Evolutionary conservation across 1,284 basidiomycete genomes (phyloP), one percentile per base, ranked within the genome.

Genomic region (Apiotrichum siamense): DNA sequence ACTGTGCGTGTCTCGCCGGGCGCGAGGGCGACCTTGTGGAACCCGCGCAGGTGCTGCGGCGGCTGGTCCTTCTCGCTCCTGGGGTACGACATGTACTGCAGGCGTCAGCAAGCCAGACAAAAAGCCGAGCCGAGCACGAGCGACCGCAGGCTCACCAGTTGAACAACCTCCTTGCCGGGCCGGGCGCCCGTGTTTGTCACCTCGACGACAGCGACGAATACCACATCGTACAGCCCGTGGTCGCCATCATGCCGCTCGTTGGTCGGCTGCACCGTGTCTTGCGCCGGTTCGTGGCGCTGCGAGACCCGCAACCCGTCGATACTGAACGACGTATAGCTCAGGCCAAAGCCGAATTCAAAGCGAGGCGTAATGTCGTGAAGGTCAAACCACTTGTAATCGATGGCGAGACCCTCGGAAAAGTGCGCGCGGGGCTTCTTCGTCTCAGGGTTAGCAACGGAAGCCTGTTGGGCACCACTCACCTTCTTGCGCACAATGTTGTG

Each of bases 361-460:
- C 74, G 64, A 20, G 77, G 77, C 12, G 59, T 57, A 52, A 75
- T 73, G 54, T 65, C 57, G 39, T 74, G 61, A 37, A 61, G 55
- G 54, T 78, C 76, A 55, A 78, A 77, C 69, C 72, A 74, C 54
- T 69, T 72, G 65, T 77, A 77, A 52, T 72, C 72, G 61, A 78
- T 70, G 23, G 73, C 65, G 33, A 75, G 52, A 24, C 75, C 72
- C 55, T 79, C 77, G 38, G 61, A 54, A 53, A 70, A 72, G 23
- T 58, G 44, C 12, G 62, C 45, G 17, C 64, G 60, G 7, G 67
- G 65, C 20, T 60, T 26, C 29, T 43, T 50, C 3, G 49, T 41
- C 53, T 55, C 26, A 24, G 10, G n/a, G 32, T 35, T 12, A 39
- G 1, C 12, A 39, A 61, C 4, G 32, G 26, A 7, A 52, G 54